These are phyloP conservation scores for Erigeron canadensis DNA, from an alignment of 129 eudicot genomes.

Conservation along the genomic window DNA sequence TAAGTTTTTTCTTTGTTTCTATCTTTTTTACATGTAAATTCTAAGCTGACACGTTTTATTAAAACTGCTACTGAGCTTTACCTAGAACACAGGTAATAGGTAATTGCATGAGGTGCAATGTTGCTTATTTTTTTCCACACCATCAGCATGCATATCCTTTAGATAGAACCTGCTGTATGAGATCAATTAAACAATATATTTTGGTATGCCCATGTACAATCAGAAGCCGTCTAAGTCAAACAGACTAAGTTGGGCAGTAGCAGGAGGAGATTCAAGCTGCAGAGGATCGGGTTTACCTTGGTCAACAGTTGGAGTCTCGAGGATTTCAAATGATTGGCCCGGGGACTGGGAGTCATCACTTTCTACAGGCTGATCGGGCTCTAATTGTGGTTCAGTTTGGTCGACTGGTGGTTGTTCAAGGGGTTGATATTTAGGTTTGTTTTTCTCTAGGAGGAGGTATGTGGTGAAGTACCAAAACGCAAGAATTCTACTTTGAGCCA, in stretches of 20 bases:
- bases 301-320: slow-evolving; percentile 54
- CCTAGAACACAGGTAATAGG: slow-evolving; percentile 31
- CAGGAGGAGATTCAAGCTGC: slow-evolving; percentile 66
- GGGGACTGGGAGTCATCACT: slow-evolving; percentile 43
- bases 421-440: slow-evolving; percentile 81
- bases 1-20: background rate
- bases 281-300: slow-evolving; percentile 71
- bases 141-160: slow-evolving; percentile 40
- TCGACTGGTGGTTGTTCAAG: slow-evolving; percentile 61
- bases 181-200: slow-evolving; percentile 60
- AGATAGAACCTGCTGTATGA: slow-evolving; percentile 89
- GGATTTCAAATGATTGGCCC: slow-evolving; percentile 46
- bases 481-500: slow-evolving; percentile 80
- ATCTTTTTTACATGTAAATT: slow-evolving; percentile 12
- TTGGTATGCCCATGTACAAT: slow-evolving; percentile 51
- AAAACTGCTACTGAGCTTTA: slow-evolving; percentile 30
- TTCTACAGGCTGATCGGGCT: slow-evolving; percentile 50
- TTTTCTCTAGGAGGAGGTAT: slow-evolving; percentile 74
- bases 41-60: slow-evolving; percentile 25
- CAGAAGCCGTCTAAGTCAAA: slow-evolving; percentile 88
- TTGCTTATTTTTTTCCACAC: slow-evolving; percentile 47
- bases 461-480: slow-evolving; percentile 86
- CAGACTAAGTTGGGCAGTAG: slow-evolving; percentile 57
- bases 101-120: slow-evolving; percentile 33
- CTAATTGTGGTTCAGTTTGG: slow-evolving; percentile 30